These are phyloP conservation scores for Ophiostoma novo-ulmi DNA, from an alignment of 2,329 filamentous ascomycete genomes.

Conservation along the genomic window DNA sequence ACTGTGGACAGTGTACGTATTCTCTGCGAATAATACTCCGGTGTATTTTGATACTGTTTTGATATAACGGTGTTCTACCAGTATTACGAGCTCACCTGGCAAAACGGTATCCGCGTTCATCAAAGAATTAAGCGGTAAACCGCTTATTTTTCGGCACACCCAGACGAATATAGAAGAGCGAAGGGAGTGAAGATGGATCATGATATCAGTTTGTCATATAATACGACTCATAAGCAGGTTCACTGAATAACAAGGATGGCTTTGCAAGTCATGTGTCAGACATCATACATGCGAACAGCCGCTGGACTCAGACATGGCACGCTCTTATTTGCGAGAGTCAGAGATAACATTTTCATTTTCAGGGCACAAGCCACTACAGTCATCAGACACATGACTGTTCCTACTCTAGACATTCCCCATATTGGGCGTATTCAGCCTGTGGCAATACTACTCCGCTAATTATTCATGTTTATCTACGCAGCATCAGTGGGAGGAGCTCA, in stretches of 20 bases:
- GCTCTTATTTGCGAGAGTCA: not conserved
- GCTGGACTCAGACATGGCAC: not conserved
- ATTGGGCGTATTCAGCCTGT: not conserved
- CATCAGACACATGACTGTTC: conserved; percentile 5
- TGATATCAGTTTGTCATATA: not conserved
- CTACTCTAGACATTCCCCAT: not conserved
- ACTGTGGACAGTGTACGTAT: not conserved
- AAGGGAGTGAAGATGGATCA: too few relatives aligned
- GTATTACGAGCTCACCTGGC: too few relatives aligned
- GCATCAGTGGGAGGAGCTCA: not conserved
- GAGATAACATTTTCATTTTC: not conserved
- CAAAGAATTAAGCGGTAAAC: too few relatives aligned
- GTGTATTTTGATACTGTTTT: not conserved
- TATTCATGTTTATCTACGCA: not conserved
- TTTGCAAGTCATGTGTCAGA: not conserved
- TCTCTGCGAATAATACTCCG: not conserved
- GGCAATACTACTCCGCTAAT: not conserved
- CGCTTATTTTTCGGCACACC: too few relatives aligned
- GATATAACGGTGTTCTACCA: too few relatives aligned
- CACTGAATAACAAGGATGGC: not conserved
- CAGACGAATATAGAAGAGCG: too few relatives aligned
- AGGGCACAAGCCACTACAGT: conserved; percentile 1
- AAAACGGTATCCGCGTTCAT: too few relatives aligned
- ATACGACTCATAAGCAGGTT: conserved; percentile 2
- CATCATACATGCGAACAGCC: not conserved